These are phyloP conservation scores for Cordyceps sp. DNA, from an alignment of 2,329 filamentous ascomycete species.

Conservation along the genomic window DNA sequence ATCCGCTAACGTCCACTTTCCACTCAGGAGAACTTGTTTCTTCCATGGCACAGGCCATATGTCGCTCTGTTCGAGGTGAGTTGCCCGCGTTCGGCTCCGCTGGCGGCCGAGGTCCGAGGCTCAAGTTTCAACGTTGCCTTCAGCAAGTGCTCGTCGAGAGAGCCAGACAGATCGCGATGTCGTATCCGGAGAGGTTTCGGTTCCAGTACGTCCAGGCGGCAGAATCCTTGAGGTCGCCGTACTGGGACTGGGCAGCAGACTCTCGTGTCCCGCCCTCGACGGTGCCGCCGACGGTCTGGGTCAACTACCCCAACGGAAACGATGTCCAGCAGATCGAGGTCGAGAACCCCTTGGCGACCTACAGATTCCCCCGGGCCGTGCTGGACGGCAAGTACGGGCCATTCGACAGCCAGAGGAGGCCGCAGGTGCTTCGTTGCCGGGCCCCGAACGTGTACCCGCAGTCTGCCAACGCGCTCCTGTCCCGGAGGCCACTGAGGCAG, in stretches of 20 bases:
- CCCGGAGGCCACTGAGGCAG: constrained; percentile 16
- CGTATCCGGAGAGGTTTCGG: constrained; percentile 20
- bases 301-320: constrained; percentile 14
- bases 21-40: constrained; percentile 24
- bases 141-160: constrained; percentile 31
- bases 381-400: constrained; percentile 20
- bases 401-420: constrained; percentile 10
- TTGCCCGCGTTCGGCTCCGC: neutral
- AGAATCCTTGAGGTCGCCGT: constrained; percentile 28
- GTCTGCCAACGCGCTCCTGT: constrained; percentile 19
- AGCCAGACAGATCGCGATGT: constrained; percentile 27
- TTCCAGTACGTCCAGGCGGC: constrained; percentile 26
- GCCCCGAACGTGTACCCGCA: constrained; percentile 19
- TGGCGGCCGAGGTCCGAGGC: no score
- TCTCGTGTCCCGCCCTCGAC: constrained; percentile 23
- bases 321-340: constrained; percentile 15
- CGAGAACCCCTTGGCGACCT: constrained; percentile 35
- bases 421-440: constrained; percentile 23
- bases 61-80: constrained; percentile 35
- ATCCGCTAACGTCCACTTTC: no score
- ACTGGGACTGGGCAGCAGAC: constrained; percentile 36
- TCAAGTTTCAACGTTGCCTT: neutral
- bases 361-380: constrained; percentile 25
- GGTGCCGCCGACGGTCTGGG: constrained; percentile 14
- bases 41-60: constrained; percentile 41